phyloP scores from a whole-genome alignment of 1,284 basidiomycete genomes.

The Schizopora paradoxa region DNA sequence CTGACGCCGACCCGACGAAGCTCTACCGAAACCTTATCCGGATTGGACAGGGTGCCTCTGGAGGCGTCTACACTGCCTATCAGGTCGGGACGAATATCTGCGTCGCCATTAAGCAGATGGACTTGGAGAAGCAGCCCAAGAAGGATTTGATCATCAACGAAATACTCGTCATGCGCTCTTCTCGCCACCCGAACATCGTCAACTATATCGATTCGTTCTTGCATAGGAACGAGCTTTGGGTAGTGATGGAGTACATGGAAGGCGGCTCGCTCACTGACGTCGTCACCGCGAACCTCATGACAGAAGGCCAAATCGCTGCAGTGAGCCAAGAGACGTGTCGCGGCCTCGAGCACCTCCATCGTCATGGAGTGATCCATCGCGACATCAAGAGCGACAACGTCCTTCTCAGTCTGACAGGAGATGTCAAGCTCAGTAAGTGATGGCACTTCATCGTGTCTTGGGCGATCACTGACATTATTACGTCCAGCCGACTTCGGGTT shows the following conservation, averaged over 20 bases:
- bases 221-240: constrained; percentile 97
- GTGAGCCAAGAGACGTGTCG: constrained; percentile 88
- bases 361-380: constrained; percentile 93
- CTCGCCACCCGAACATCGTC: constrained; percentile 95
- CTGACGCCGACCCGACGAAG: constrained; percentile 93
- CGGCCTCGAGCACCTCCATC: constrained; percentile 88
- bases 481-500: constrained; percentile 93
- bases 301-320: constrained; percentile 90
- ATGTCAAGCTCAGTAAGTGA: constrained; percentile 92
- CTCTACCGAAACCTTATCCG: constrained; percentile 91
- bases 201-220: constrained; percentile 99
- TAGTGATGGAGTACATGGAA: constrained; percentile 99
- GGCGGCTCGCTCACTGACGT: constrained; percentile 92
- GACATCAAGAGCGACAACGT: constrained; percentile 99
- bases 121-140: constrained; percentile 98
- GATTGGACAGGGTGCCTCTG: constrained; percentile 97
- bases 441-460: constrained; percentile 3
- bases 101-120: constrained; percentile 99
- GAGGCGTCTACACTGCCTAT: constrained; percentile 97
- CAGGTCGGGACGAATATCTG: constrained; percentile 90
- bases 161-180: constrained; percentile 97
- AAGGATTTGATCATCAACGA: constrained; percentile 99
- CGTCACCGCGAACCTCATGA: constrained; percentile 96
- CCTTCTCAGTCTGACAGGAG: constrained; percentile 84
- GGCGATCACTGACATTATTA: constrained; percentile 1